These are phyloP conservation scores for Coniferiporia weirii DNA, from an alignment of 1,284 basidiomycete species.

Conservation along the genomic window DNA sequence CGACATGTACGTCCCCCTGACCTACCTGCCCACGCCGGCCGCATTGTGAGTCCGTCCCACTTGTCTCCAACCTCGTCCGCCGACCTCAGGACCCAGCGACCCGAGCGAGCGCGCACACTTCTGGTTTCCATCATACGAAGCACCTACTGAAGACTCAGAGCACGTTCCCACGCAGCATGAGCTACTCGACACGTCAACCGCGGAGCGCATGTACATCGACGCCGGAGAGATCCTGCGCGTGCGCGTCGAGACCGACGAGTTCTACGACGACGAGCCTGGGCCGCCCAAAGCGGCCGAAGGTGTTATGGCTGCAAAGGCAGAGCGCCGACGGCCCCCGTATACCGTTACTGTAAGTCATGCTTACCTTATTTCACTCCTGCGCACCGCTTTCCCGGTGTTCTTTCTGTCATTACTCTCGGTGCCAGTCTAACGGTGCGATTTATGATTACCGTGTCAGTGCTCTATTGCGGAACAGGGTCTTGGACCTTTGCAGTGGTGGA, in stretches of 20 bases:
- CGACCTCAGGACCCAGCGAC: conserved; percentile 45
- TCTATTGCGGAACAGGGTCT: conserved; percentile 89
- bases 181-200: conserved; percentile 61
- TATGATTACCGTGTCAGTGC: conserved; percentile 44
- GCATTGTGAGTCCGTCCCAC: conserved; percentile 57
- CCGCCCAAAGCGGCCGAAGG: conserved; percentile 72
- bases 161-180: conserved; percentile 53
- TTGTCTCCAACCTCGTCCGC: background rate
- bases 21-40: conserved; percentile 70
- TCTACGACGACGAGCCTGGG: conserved; percentile 88
- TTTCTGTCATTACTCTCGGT: background rate
- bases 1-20: conserved; percentile 78
- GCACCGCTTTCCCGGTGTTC: background rate
- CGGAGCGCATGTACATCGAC: conserved; percentile 84
- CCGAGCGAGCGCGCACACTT: conserved; percentile 78
- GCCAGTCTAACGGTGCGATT: conserved; percentile 2
- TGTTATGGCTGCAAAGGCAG: conserved; percentile 45
- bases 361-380: background rate
- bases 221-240: conserved; percentile 81
- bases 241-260: conserved; percentile 83
- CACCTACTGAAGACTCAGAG: conserved; percentile 29
- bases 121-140: conserved; percentile 51
- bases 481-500: conserved; percentile 74
- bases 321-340: conserved; percentile 63
- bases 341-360: conserved; percentile 58